A percentile compares a stretch with the other conserved stretches of the same genome.
Conservation (phyloP, 2,329 filamentous ascomycete species). For the Fusarium lateritium region DNA sequence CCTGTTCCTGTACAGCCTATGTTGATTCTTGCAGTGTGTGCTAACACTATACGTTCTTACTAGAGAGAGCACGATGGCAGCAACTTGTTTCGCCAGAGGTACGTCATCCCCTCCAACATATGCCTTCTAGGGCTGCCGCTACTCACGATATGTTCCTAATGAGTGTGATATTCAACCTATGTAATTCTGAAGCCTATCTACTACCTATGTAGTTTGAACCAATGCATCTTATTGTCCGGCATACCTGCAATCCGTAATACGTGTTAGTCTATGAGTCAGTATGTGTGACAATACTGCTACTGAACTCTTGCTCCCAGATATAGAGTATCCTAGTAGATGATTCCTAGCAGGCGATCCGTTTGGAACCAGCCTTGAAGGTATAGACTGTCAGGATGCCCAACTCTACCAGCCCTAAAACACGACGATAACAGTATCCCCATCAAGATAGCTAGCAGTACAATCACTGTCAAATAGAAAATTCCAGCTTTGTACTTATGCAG, state of each 20-base stretch:
- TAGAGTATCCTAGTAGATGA: too few species aligned
- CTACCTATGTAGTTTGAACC: background rate
- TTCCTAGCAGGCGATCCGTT: too few species aligned
- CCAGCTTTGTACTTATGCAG: too few species aligned
- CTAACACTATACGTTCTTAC: conserved; percentile 37
- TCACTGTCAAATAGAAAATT: background rate
- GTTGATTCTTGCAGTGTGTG: conserved; percentile 37
- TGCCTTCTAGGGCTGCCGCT: background rate
- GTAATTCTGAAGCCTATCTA: background rate
- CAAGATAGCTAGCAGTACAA: too few species aligned
- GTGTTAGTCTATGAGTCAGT: too few species aligned
- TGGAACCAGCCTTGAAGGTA: too few species aligned
- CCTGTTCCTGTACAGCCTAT: conserved; percentile 19
- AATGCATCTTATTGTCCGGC: background rate
- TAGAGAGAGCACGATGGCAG: conserved; percentile 35
- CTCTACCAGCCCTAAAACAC: too few species aligned
- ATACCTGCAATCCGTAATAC: background rate
- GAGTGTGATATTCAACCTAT: background rate
- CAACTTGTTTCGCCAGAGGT: conserved; percentile 42
- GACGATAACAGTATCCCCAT: too few species aligned
- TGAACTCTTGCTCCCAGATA: too few species aligned
- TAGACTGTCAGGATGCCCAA: too few species aligned
- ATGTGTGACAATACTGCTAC: too few species aligned
- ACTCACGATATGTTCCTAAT: conserved; percentile 6
- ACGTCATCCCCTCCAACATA: conserved; percentile 32